Conservation (phyloP, 805 yeast genomes). For the Candida ovalis region DNA sequence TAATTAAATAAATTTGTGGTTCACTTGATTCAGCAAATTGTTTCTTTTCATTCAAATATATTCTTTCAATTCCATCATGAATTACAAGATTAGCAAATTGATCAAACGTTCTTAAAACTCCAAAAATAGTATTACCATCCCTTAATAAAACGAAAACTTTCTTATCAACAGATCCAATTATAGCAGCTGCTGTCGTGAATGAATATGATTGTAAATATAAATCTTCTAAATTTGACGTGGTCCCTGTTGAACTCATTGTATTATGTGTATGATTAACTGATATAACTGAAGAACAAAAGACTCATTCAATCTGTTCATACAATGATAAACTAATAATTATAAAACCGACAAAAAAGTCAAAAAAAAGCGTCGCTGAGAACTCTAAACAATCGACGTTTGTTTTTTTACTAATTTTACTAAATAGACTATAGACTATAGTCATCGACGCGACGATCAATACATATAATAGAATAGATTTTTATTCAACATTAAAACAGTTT, state of each 20-base stretch:
- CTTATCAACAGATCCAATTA: conserved; percentile 80
- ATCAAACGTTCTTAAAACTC: conserved; percentile 91
- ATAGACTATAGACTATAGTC: neutral
- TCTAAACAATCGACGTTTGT: neutral
- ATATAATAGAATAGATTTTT: neutral
- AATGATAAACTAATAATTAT: too few species aligned
- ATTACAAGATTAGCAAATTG: conserved; percentile 90
- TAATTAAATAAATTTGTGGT: conserved; percentile 74
- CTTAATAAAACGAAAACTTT: conserved; percentile 77
- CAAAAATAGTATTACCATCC: conserved; percentile 85
- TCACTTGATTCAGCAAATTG: conserved; percentile 63
- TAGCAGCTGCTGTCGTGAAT: conserved; percentile 87
- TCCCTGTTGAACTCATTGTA: conserved; percentile 6
- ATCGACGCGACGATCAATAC: neutral
- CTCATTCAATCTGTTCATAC: too few species aligned
- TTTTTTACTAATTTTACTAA: neutral
- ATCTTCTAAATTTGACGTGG: conserved; percentile 34
- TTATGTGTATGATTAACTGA: neutral
- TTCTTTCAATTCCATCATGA: conserved; percentile 86
- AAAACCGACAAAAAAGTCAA: too few species aligned
- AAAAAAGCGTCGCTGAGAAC: too few species aligned
- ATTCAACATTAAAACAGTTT: too few species aligned
- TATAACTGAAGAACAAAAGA: too few species aligned
- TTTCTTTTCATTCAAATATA: conserved; percentile 50
- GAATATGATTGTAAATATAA: conserved; percentile 76